These are phyloP conservation scores for Clitopilus passeckerianus DNA, from an alignment of 768 basidiomycete species.

Conservation along the genomic window DNA sequence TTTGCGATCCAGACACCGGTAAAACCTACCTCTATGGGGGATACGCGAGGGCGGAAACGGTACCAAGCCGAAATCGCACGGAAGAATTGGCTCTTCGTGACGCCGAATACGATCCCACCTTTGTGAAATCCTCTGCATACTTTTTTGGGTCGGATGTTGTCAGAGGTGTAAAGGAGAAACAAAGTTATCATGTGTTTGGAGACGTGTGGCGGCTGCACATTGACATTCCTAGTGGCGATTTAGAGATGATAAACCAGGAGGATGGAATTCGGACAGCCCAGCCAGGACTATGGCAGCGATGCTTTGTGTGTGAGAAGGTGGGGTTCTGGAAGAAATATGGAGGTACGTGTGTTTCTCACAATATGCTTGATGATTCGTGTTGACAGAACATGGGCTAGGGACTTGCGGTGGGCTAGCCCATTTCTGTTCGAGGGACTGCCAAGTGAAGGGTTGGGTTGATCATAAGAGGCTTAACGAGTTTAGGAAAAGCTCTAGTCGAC, in stretches of 20 bases:
- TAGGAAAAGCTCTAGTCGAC: no score
- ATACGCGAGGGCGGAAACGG: slow-evolving; percentile 26
- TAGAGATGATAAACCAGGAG: slow-evolving; percentile 26
- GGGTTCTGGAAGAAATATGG: slow-evolving; percentile 33
- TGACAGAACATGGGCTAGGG: slow-evolving; percentile 6
- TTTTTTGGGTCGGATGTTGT: neutral
- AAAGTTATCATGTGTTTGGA: slow-evolving; percentile 6
- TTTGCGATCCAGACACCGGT: slow-evolving; percentile 27
- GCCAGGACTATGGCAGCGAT: slow-evolving; percentile 33
- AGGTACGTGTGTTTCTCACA: slow-evolving; percentile 19
- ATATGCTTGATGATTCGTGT: neutral
- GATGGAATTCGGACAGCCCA: slow-evolving; percentile 26
- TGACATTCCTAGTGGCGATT: slow-evolving; percentile 27
- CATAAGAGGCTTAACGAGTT: no score
- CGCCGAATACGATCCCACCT: neutral
- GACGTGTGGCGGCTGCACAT: slow-evolving; percentile 29
- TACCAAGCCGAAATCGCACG: neutral
- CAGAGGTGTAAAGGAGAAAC: slow-evolving; percentile 15
- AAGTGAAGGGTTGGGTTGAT: neutral
- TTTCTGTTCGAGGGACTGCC: slow-evolving; percentile 14
- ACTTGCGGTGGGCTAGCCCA: slow-evolving; percentile 20
- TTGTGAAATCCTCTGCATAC: neutral
- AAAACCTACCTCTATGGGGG: slow-evolving; percentile 31
- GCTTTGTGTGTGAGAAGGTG: slow-evolving; percentile 28
- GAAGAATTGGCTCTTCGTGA: neutral